phyloP scores from a whole-genome alignment of 108 stramenopile species.

The Epipyxis sp. region DNA sequence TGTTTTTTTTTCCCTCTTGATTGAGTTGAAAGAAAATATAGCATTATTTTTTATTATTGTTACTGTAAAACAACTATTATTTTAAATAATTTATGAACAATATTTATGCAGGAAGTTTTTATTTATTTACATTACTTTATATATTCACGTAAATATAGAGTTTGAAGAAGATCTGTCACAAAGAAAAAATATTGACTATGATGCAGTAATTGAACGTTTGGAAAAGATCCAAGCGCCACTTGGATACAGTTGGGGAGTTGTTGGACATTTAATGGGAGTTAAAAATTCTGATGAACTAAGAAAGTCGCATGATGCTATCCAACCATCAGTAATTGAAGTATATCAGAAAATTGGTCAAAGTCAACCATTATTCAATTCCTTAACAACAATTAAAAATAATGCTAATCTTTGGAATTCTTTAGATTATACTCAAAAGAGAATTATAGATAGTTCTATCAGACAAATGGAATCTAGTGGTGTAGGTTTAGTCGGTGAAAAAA shows the following conservation, averaged over 20 bases:
- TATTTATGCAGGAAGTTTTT: neutral
- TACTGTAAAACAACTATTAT: neutral
- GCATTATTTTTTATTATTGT: neutral
- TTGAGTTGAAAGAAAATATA: neutral
- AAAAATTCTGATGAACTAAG: slow-evolving; percentile 90
- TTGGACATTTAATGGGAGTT: slow-evolving; percentile 90
- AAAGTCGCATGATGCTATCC: slow-evolving; percentile 80
- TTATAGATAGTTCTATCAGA: slow-evolving; percentile 69
- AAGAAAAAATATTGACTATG: slow-evolving; percentile 46
- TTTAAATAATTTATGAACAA: neutral
- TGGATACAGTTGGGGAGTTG: slow-evolving; percentile 89
- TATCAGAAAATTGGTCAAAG: slow-evolving; percentile 79
- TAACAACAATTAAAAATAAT: slow-evolving; percentile 56
- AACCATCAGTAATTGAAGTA: slow-evolving; percentile 82
- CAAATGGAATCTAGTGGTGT: slow-evolving; percentile 85
- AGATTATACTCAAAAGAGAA: slow-evolving; percentile 67
- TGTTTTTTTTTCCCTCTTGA: too few species aligned
- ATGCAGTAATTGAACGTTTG: slow-evolving; percentile 42
- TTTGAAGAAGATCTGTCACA: slow-evolving; percentile 38
- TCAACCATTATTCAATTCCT: slow-evolving; percentile 80
- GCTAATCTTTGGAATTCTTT: slow-evolving; percentile 15
- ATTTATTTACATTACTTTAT: neutral
- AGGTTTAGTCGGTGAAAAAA: slow-evolving; percentile 75
- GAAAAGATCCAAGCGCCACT: slow-evolving; percentile 49
- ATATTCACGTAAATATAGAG: neutral